Percentiles rank a stretch among this genome's conserved stretches.
These are phyloP conservation scores for Saccharomyces jurei DNA, from an alignment of 805 yeast species.

Conservation along the genomic window DNA sequence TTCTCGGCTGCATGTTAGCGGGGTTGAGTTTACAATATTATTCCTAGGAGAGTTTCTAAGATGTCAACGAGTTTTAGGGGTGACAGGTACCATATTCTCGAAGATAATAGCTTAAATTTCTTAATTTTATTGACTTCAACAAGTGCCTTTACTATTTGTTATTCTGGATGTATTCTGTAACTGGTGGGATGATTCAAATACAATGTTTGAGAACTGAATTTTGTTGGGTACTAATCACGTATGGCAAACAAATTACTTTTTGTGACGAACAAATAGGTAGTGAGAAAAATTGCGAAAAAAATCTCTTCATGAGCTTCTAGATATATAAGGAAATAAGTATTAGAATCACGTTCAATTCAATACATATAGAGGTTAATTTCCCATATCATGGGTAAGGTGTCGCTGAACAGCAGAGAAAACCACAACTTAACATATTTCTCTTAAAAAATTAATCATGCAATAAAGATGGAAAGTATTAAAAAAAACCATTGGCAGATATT, in stretches of 20 bases:
- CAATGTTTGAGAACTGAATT: not conserved
- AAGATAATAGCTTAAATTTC: not conserved
- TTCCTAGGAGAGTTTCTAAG: not conserved
- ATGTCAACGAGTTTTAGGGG: not conserved
- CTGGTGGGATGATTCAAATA: not conserved
- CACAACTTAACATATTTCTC: constrained; percentile 28
- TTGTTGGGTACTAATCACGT: not conserved
- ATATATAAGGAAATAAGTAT: not conserved
- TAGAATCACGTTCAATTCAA: not conserved
- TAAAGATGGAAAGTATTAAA: not conserved
- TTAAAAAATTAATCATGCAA: constrained; percentile 36
- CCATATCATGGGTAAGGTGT: not conserved
- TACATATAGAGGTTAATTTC: not conserved
- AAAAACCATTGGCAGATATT: not conserved
- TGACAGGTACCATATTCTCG: not conserved
- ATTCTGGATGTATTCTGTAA: not conserved
- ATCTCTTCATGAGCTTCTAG: not conserved
- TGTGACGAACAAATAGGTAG: not conserved
- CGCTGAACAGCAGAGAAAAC: constrained; percentile 52
- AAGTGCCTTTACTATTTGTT: not conserved
- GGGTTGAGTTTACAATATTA: not conserved
- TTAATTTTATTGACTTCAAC: not conserved
- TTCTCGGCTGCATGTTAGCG: not conserved
- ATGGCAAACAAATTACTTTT: not conserved
- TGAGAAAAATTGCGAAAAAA: not conserved